These are phyloP conservation scores for Penicillium sp. DNA, from an alignment of 2,329 filamentous ascomycete genomes.

Conservation along the genomic window DNA sequence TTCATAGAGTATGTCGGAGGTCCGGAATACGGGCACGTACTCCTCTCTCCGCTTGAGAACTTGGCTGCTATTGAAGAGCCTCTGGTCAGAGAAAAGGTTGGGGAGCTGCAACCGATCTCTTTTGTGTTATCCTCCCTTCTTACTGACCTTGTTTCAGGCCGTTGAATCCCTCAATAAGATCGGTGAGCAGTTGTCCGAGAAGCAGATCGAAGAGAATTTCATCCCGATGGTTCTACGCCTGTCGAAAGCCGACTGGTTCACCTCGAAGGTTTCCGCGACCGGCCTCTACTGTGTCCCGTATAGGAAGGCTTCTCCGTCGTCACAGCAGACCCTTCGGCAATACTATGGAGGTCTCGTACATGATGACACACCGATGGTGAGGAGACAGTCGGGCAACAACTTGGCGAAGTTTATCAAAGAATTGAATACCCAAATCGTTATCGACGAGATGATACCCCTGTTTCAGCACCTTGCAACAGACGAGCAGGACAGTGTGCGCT, in stretches of 20 bases:
- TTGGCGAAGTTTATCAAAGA: conserved; percentile 95
- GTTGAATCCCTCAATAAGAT: conserved; percentile 99
- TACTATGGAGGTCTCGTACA: conserved; percentile 90
- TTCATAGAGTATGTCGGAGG: conserved; percentile 98
- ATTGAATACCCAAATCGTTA: conserved; percentile 82
- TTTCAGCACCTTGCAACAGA: conserved; percentile 95
- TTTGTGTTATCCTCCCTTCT: too few species aligned
- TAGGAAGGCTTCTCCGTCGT: conserved; percentile 77
- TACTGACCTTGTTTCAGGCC: conserved; percentile 53
- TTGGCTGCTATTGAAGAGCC: conserved; percentile 97
- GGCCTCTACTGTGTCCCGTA: conserved; percentile 92
- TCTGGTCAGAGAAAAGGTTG: conserved; percentile 96
- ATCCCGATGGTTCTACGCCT: conserved; percentile 90
- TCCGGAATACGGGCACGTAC: conserved; percentile 84
- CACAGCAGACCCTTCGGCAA: conserved; percentile 84
- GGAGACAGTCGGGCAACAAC: conserved; percentile 91
- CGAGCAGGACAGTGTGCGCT: conserved; percentile 92
- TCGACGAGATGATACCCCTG: conserved; percentile 97
- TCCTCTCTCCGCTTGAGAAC: conserved; percentile 94
- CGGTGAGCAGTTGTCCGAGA: conserved; percentile 77
- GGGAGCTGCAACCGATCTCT: too few species aligned
- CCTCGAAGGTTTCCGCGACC: conserved; percentile 95
- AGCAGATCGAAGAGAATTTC: conserved; percentile 95
- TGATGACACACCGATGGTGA: conserved; percentile 98
- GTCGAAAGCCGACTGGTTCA: conserved; percentile 99